phyloP scores from a whole-genome alignment of 2,329 filamentous ascomycete genomes.

The Penicillium crustosum region DNA sequence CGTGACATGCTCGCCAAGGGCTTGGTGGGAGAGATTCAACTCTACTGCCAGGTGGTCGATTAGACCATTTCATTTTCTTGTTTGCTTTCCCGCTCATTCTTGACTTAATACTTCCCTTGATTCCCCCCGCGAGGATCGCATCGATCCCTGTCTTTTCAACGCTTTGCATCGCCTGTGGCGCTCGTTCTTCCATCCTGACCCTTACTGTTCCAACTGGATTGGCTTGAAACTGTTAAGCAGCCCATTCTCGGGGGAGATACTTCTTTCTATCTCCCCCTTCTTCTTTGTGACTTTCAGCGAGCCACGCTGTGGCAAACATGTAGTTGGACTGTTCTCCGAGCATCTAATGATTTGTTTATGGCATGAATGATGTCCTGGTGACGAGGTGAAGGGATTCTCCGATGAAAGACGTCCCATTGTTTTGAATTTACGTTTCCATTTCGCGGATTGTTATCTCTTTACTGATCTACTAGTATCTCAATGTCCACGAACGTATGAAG shows the following conservation, averaged over 20 bases:
- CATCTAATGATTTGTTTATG: constrained; percentile 20
- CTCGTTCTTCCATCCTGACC: constrained; percentile 25
- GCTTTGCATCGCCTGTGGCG: constrained; percentile 23
- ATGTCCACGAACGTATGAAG: constrained; percentile 35
- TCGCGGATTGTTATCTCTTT: constrained; percentile 20
- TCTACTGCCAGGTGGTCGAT: constrained; percentile 68
- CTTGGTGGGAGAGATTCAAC: constrained; percentile 83
- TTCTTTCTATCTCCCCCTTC: constrained; percentile 11
- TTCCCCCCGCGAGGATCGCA: constrained; percentile 5
- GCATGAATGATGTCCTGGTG: constrained; percentile 16
- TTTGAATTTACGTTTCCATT: constrained; percentile 15
- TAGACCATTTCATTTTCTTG: constrained; percentile 19
- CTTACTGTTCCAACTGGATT: constrained; percentile 32
- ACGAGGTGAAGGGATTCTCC: constrained; percentile 13
- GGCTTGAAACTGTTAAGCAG: constrained; percentile 29
- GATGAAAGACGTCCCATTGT: constrained; percentile 1
- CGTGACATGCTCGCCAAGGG: constrained; percentile 61
- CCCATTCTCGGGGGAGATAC: constrained; percentile 19
- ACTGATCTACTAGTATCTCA: constrained; percentile 21
- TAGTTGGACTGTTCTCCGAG: constrained; percentile 9
- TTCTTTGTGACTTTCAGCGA: constrained; percentile 9
- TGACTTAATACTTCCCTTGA: constrained; percentile 12
- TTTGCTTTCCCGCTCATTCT: constrained; percentile 9
- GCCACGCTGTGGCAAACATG: constrained; percentile 6
- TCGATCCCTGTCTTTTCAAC: constrained; percentile 11